These are phyloP conservation scores for Penicillium sp. DNA, from an alignment of 2,329 filamentous ascomycete species.

Conservation along the genomic window DNA sequence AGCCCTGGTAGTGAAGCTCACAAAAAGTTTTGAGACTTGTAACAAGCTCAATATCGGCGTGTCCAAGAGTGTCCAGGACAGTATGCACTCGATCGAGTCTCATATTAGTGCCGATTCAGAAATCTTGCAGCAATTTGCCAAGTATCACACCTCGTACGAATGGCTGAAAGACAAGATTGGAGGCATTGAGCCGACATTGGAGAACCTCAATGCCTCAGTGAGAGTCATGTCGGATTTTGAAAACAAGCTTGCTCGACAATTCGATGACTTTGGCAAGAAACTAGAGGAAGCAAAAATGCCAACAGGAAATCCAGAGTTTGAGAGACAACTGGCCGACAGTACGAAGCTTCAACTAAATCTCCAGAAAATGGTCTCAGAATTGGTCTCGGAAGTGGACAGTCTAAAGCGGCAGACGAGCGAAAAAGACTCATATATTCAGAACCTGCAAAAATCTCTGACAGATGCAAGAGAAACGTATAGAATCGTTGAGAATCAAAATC, in stretches of 20 bases:
- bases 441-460: conserved; percentile 25
- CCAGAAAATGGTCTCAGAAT: conserved; percentile 21
- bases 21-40: conserved; percentile 20
- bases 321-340: conserved; percentile 35
- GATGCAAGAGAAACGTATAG: conserved; percentile 24
- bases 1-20: conserved; percentile 20
- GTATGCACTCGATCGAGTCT: conserved; percentile 26
- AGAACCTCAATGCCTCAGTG: conserved; percentile 25
- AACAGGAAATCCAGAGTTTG: conserved; percentile 20
- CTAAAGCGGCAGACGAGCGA: conserved; percentile 22
- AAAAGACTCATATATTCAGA: conserved; percentile 27
- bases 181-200: conserved; percentile 23
- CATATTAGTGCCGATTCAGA: conserved; percentile 23
- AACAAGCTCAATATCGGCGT: conserved; percentile 22
- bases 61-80: conserved; percentile 24
- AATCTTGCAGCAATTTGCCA: conserved; percentile 30
- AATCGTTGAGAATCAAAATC: conserved; percentile 22
- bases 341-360: conserved; percentile 32
- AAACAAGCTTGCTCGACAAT: conserved; percentile 34
- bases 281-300: conserved; percentile 27
- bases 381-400: conserved; percentile 17
- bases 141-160: conserved; percentile 23
- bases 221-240: conserved; percentile 30
- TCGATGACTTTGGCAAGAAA: conserved; percentile 26
- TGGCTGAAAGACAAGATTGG: conserved; percentile 28